Evolutionary conservation across 148 eudicot species (phyloP).

Genomic region (Nyssa sinensis): DNA sequence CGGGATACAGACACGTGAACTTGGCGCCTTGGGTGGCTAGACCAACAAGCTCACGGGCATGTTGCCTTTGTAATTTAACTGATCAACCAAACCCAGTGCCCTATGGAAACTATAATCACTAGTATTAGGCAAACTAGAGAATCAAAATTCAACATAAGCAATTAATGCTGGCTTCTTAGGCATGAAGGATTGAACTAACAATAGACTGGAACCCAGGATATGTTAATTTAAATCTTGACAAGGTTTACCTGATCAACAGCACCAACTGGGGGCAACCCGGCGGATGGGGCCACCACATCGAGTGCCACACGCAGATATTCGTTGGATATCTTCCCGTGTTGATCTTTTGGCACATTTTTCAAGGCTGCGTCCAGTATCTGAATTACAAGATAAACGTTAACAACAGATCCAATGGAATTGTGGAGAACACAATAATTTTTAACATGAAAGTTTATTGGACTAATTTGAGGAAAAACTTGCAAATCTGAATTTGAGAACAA

Average conservation of each 20-base stretch:
- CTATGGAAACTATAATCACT: not conserved
- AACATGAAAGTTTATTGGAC: too few species aligned
- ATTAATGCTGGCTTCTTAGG: not conserved
- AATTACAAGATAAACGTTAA: not conserved
- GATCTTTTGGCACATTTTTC: constrained; percentile 57
- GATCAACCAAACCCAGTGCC: not conserved
- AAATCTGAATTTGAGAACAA: too few species aligned
- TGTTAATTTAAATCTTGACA: not conserved
- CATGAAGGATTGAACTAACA: too few species aligned
- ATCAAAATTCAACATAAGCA: not conserved
- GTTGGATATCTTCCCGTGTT: constrained; percentile 59
- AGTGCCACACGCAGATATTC: constrained; percentile 60
- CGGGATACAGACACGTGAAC: too few species aligned
- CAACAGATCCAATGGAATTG: not conserved
- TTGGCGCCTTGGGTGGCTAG: too few species aligned
- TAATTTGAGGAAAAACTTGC: too few species aligned
- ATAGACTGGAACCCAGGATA: not conserved
- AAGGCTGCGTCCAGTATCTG: constrained; percentile 63
- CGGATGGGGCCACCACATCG: constrained; percentile 71
- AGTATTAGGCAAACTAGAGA: not conserved
- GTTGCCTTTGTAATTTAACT: not conserved
- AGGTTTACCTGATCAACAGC: constrained; percentile 68
- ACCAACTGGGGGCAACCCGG: constrained; percentile 84
- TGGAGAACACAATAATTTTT: too few species aligned
- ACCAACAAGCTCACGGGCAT: too few species aligned